Conservation (phyloP, 768 basidiomycete species). For the Pulveroboletus frians region DNA sequence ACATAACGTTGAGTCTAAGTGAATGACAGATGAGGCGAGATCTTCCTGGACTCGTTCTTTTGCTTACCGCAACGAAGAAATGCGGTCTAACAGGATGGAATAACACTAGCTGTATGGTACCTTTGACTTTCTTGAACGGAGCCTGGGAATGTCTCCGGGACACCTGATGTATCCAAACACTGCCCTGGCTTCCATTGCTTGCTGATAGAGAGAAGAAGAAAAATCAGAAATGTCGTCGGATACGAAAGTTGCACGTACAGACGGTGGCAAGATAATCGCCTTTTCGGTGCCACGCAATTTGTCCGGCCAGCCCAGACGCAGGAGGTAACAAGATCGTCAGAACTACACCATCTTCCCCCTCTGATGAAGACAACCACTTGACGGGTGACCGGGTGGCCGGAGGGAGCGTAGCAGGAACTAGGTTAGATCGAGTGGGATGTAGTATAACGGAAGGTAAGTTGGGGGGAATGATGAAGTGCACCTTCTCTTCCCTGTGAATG, state of each 20-base stretch:
- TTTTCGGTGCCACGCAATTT: slow-evolving; percentile 87
- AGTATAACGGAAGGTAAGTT: slow-evolving; percentile 58
- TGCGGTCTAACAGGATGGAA: slow-evolving; percentile 95
- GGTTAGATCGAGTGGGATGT: slow-evolving; percentile 54
- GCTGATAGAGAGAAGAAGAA: slow-evolving; percentile 36
- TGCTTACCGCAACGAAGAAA: slow-evolving; percentile 93
- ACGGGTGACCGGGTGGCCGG: slow-evolving; percentile 56
- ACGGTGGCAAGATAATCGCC: slow-evolving; percentile 96
- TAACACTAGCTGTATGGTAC: slow-evolving; percentile 80
- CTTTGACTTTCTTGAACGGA: slow-evolving; percentile 95
- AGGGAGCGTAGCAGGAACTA: slow-evolving; percentile 61
- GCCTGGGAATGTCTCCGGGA: slow-evolving; percentile 94
- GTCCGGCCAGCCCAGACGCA: slow-evolving; percentile 66
- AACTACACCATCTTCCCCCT: slow-evolving; percentile 49
- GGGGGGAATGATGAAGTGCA: slow-evolving; percentile 80
- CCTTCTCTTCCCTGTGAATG: slow-evolving; percentile 63
- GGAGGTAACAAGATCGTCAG: slow-evolving; percentile 59
- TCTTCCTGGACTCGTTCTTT: slow-evolving; percentile 6
- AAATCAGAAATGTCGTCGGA: slow-evolving; percentile 5
- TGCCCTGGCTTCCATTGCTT: slow-evolving; percentile 64
- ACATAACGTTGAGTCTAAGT: slow-evolving; percentile 92
- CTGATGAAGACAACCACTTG: slow-evolving; percentile 58
- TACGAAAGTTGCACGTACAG: slow-evolving; percentile 51
- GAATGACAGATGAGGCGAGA: slow-evolving; percentile 6
- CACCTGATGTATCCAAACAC: slow-evolving; percentile 94